Conservation (phyloP, 306 rosid genomes). For the Echinosophora koreensis region DNA sequence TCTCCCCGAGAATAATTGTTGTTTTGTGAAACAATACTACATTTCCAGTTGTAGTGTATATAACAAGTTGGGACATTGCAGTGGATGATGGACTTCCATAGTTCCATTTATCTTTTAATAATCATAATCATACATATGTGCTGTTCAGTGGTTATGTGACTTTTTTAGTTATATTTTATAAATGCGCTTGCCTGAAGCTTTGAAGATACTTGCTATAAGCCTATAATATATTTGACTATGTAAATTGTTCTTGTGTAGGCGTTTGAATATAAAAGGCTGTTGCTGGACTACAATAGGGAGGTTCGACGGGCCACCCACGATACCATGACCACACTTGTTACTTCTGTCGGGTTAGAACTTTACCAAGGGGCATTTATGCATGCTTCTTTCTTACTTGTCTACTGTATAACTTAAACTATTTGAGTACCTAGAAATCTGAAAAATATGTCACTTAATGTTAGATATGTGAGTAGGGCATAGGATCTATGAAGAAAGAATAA, state of each 20-base stretch:
- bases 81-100: background rate
- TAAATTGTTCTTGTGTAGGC: slow-evolving; percentile 60
- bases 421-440: slow-evolving; percentile 35
- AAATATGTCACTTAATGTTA: slow-evolving; percentile 12
- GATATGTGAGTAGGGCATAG: background rate
- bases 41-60: background rate
- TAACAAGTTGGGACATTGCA: slow-evolving; percentile 5
- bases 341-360: slow-evolving; percentile 71
- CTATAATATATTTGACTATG: slow-evolving; percentile 27
- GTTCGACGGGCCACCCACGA: slow-evolving; percentile 95
- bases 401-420: slow-evolving; percentile 34
- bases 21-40: background rate
- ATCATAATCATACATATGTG: background rate
- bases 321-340: slow-evolving; percentile 81
- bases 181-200: slow-evolving; percentile 20
- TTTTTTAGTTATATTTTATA: background rate
- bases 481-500: background rate
- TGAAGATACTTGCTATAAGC: slow-evolving; percentile 16
- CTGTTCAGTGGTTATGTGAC: background rate
- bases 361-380: slow-evolving; percentile 38
- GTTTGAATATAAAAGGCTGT: slow-evolving; percentile 88
- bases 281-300: slow-evolving; percentile 96
- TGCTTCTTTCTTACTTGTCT: slow-evolving; percentile 39
- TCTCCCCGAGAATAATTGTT: background rate
- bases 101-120: slow-evolving; percentile 20